Percentiles rank a stretch among this genome's conserved stretches.
Conservation (phyloP, 2,329 filamentous ascomycete species). For the Pseudogymnoascus sp. region DNA sequence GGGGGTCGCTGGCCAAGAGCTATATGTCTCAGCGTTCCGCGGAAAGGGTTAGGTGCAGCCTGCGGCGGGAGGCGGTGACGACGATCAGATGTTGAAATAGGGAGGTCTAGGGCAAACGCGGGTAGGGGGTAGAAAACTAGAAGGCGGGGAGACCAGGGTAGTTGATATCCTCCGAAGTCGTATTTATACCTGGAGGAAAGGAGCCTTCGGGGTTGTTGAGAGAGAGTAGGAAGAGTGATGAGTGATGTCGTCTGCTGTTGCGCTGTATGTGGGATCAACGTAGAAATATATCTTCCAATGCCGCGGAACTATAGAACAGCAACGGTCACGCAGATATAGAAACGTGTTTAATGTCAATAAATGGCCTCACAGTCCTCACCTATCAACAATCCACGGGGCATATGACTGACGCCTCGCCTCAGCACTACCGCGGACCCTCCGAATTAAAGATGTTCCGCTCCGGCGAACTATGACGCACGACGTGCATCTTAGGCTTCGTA, state of each 20-base stretch:
- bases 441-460: conserved; percentile 9
- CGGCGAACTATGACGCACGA: conserved; percentile 3
- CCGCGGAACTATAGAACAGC: neutral
- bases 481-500: conserved; percentile 2
- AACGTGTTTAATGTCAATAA: neutral
- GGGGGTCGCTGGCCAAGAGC: conserved; percentile 1
- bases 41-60: neutral
- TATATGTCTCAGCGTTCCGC: neutral
- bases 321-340: neutral
- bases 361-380: conserved; percentile 1
- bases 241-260: neutral
- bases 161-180: neutral
- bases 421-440: neutral
- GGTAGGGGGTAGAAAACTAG: neutral
- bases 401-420: conserved; percentile 1
- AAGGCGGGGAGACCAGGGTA: neutral
- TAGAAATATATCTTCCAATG: neutral
- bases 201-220: neutral
- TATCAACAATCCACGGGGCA: neutral
- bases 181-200: neutral
- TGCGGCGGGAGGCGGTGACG: neutral
- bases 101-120: neutral
- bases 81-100: neutral
- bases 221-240: neutral
- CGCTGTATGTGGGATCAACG: neutral